phyloP scores from a whole-genome alignment of 1,284 basidiomycete genomes.

The Ustilago lituana region DNA sequence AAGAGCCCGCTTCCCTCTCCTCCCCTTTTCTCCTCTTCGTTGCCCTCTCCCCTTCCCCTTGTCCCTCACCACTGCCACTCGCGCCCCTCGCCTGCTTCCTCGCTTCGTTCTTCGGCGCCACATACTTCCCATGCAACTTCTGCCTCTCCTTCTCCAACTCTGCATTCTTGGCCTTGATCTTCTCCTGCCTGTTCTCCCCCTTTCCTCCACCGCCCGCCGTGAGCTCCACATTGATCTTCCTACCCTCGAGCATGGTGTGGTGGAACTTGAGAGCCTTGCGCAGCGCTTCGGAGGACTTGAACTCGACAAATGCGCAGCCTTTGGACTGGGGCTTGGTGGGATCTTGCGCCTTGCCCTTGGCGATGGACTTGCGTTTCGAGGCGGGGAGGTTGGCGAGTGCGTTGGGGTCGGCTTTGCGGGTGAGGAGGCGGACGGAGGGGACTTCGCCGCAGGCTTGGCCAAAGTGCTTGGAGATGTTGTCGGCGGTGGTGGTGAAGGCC shows the following conservation, averaged over 20 bases:
- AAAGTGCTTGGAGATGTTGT: slow-evolving; percentile 60
- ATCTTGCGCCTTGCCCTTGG: slow-evolving; percentile 64
- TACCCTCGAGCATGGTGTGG: slow-evolving; percentile 62
- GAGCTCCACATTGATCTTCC: slow-evolving; percentile 66
- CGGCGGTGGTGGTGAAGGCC: slow-evolving; percentile 60
- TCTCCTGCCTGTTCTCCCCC: slow-evolving; percentile 50
- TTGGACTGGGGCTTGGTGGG: slow-evolving; percentile 54
- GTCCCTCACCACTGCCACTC: slow-evolving; percentile 12
- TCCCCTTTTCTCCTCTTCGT: slow-evolving; percentile 13
- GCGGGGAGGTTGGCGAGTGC: slow-evolving; percentile 49
- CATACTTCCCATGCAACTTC: slow-evolving; percentile 62
- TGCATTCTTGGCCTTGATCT: slow-evolving; percentile 63
- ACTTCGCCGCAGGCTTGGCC: slow-evolving; percentile 59
- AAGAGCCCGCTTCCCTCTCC: slow-evolving; percentile 14
- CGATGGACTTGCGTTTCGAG: slow-evolving; percentile 64
- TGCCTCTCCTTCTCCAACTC: slow-evolving; percentile 60
- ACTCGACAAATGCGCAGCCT: slow-evolving; percentile 66
- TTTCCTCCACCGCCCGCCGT: slow-evolving; percentile 66
- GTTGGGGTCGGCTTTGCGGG: slow-evolving; percentile 55
- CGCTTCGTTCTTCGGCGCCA: slow-evolving; percentile 58
- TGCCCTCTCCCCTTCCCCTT: slow-evolving; percentile 9
- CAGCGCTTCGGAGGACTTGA: slow-evolving; percentile 47
- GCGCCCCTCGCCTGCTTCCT: slow-evolving; percentile 40
- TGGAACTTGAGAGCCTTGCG: slow-evolving; percentile 65
- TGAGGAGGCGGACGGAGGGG: slow-evolving; percentile 62